These are phyloP conservation scores for Verticillium klebahnii DNA, from an alignment of 2,329 filamentous ascomycete genomes.

Conservation along the genomic window DNA sequence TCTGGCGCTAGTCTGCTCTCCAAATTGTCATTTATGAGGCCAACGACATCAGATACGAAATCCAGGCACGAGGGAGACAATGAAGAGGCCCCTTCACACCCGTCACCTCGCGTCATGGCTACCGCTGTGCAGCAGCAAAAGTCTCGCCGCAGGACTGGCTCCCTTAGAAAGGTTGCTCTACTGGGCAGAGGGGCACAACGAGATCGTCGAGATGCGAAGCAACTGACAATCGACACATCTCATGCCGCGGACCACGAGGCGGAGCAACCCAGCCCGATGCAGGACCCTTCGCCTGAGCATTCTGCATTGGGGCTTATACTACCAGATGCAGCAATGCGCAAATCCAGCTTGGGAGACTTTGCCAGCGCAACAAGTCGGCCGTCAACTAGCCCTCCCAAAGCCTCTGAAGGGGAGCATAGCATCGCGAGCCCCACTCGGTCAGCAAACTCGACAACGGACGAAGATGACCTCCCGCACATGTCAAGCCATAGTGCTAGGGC, in stretches of 20 bases:
- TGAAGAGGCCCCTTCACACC: conserved; percentile 19
- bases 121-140: conserved; percentile 36
- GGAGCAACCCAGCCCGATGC: background rate
- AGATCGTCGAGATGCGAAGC: conserved; percentile 49
- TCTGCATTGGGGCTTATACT: conserved; percentile 42
- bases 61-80: conserved; percentile 21
- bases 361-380: conserved; percentile 26
- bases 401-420: conserved; percentile 8
- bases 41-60: conserved; percentile 23
- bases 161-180: conserved; percentile 80
- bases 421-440: conserved; percentile 51
- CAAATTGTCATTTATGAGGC: conserved; percentile 63
- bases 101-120: conserved; percentile 20
- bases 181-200: conserved; percentile 68
- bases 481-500: conserved; percentile 39
- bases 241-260: conserved; percentile 15
- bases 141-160: conserved; percentile 71
- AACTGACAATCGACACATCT: conserved; percentile 36
- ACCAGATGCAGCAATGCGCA: conserved; percentile 31
- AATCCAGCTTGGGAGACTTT: conserved; percentile 32
- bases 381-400: conserved; percentile 15
- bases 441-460: conserved; percentile 68
- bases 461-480: conserved; percentile 72
- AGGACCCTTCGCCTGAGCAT: conserved; percentile 9
- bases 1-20: conserved; percentile 63